Evolutionary conservation across 2,329 filamentous ascomycete species (phyloP).

Genomic region (Salinomyces thailandicus): DNA sequence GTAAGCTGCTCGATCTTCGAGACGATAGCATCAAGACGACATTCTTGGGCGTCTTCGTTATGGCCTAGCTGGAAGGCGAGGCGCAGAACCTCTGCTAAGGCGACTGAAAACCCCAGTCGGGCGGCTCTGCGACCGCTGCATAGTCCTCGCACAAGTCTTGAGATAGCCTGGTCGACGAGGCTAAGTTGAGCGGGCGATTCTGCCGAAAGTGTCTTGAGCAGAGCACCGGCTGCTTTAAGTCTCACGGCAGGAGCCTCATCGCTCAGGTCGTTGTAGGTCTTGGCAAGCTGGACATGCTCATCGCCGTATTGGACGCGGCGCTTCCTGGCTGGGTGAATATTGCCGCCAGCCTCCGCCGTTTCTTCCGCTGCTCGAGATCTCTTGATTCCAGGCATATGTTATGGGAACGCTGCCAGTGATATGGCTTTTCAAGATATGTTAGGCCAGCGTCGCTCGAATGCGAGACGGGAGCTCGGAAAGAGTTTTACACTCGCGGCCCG

Average conservation of each 20-base stretch:
- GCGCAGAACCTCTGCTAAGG: conserved; percentile 67
- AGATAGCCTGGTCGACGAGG: conserved; percentile 31
- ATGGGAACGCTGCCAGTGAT: too few relatives aligned
- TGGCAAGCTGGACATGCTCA: conserved; percentile 33
- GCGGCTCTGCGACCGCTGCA: conserved; percentile 85
- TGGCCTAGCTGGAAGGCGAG: conserved; percentile 43
- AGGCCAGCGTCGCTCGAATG: background rate
- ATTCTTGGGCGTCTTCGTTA: conserved; percentile 4
- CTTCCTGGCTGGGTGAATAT: conserved; percentile 23
- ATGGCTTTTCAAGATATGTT: background rate
- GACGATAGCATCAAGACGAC: conserved; percentile 33
- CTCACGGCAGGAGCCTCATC: conserved; percentile 36
- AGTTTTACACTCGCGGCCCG: too few relatives aligned
- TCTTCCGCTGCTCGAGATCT: conserved; percentile 13
- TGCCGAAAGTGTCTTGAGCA: conserved; percentile 33
- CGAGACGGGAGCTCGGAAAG: background rate
- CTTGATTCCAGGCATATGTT: conserved; percentile 19
- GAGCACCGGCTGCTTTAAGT: conserved; percentile 35
- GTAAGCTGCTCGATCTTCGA: conserved; percentile 45
- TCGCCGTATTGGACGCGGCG: conserved; percentile 28
- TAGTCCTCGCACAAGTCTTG: conserved; percentile 66
- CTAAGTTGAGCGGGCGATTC: conserved; percentile 28
- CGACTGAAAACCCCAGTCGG: conserved; percentile 78
- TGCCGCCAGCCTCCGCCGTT: conserved; percentile 7
- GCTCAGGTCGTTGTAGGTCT: conserved; percentile 38